phyloP scores from a whole-genome alignment of 495 filamentous ascomycete species.

The Talaromyces nanjingensis region DNA sequence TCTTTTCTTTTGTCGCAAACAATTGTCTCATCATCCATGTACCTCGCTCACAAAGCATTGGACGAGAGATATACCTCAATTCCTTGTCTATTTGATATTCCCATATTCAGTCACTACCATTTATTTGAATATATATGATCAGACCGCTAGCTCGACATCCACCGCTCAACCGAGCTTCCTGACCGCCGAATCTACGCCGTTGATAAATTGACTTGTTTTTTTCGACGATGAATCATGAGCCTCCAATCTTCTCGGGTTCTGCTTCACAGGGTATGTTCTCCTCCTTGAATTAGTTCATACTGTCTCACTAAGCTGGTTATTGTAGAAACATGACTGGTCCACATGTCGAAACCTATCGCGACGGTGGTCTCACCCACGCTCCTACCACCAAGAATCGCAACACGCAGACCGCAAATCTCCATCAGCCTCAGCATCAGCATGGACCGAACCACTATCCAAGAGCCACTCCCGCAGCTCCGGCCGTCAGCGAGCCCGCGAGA shows the following conservation, averaged over 20 bases:
- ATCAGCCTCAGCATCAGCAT: background rate
- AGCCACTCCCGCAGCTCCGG: background rate
- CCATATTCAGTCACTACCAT: too few species aligned
- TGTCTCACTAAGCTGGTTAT: background rate
- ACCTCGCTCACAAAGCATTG: background rate
- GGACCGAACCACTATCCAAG: background rate
- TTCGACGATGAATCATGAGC: constrained; percentile 10
- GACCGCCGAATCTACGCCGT: constrained; percentile 28
- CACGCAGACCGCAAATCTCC: background rate
- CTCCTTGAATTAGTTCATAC: background rate
- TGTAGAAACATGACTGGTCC: constrained; percentile 5
- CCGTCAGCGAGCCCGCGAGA: constrained; percentile 39
- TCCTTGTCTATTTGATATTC: too few species aligned
- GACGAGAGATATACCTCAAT: background rate
- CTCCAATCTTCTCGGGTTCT: background rate
- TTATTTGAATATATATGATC: background rate
- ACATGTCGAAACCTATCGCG: background rate
- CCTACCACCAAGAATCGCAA: constrained; percentile 3
- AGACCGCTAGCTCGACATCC: background rate
- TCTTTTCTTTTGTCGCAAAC: background rate
- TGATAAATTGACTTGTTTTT: background rate
- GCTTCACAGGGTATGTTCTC: background rate
- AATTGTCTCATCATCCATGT: too few species aligned
- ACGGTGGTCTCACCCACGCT: background rate
- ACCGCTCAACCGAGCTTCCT: background rate